Evolutionary conservation across 1,284 basidiomycete genomes (phyloP), one percentile per base, ranked within the genome.

Genomic region (Cryptococcus maquisensis): DNA sequence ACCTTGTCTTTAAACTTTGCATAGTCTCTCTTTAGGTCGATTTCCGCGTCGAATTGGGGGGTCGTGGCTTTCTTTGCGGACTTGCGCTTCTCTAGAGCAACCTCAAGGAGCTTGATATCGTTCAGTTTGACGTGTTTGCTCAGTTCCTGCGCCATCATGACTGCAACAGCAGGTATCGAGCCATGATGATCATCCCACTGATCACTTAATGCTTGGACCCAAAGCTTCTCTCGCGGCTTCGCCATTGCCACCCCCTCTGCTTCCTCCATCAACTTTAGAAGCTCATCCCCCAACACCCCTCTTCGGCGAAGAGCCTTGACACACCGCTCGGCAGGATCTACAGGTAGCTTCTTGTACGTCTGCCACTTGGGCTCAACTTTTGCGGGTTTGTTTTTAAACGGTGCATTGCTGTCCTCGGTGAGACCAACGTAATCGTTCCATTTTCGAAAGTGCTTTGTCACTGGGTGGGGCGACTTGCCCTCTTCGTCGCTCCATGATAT

Each of bases 171-270:
- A 2, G 59, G 59, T 24, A 61, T 35, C 12, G 45, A 51, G 1
- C 59, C 59, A 13, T 55, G 18, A 35, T 52, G 18, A 9, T 52
- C 44, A 38, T 61, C 54, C 59, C 56, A 58, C 8, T 50, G 35
- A 47, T 61, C 59, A 24, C 51, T 41, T 42, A 57, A 32, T 13
- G 56, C 56, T 3, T 46, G 15, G 13, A 32, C 16, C 54, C 56
- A 61, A 7, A 45, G 40, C 23, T 10, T 32, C 49, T 53, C 40
- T 3, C 43, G 39, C 16, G 39, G 32, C 26, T 55, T 53, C 12
- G 51, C 53, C 45, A 26, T 36, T 18, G 38, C 48, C 12, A 58
- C 49, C 28, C 38, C 13, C 35, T 61, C 59, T 13, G 57, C 54
- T 18, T 47, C 18, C 21, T 45, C 37, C 59, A 61, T 58, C 18